Evolutionary conservation across 768 basidiomycete species (phyloP), one percentile per base, ranked within the genome.

Genomic region (Suillus lakei): DNA sequence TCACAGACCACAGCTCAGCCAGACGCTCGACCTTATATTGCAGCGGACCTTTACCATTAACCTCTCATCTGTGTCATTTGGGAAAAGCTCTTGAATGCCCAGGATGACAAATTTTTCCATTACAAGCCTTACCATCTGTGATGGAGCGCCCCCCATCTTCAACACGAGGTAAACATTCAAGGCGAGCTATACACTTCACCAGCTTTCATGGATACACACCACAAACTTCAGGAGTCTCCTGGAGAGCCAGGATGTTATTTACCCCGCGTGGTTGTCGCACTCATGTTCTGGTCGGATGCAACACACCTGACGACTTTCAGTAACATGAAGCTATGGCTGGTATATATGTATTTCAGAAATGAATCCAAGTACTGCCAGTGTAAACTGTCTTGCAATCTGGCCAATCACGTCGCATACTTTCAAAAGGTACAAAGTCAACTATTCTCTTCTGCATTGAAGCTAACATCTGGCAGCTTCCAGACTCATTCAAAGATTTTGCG

Each of bases 271-370:
- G 62, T 73, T 38, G 66, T 64, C 15, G 61, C 64, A 2, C 26
- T 74, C 15, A 73, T 73, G 74, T 67, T 70, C n/a, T 72, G 71
- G 67, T 75, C 74, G 2, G 74, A 75, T 61, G 62, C 65, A 0
- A 75, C 74, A 12, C 73, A 73, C 28, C 66, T 72, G 3, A 64
- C 74, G 0, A 46, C 61, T 8, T 72, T 74, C 54, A 71, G 69
- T 4, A 56, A 56, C 28, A 65, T 67, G 46, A 59, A 62, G 26
- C 61, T 70, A 5, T 69, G 68, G 70, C 72, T 68, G 4, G 32
- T 70, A 5, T 74, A 74, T 48, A 16, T 68, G 26, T 64, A 23
- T 16, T 67, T 71, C 60, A 70, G 71, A 2, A 71, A 72, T 44
- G 43, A 70, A 32, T 71, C 66, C 2, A 75, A 75, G 41, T 74